Conservation (phyloP, 192 early-diverging fungal species). For the Coemansia sp. region DNA sequence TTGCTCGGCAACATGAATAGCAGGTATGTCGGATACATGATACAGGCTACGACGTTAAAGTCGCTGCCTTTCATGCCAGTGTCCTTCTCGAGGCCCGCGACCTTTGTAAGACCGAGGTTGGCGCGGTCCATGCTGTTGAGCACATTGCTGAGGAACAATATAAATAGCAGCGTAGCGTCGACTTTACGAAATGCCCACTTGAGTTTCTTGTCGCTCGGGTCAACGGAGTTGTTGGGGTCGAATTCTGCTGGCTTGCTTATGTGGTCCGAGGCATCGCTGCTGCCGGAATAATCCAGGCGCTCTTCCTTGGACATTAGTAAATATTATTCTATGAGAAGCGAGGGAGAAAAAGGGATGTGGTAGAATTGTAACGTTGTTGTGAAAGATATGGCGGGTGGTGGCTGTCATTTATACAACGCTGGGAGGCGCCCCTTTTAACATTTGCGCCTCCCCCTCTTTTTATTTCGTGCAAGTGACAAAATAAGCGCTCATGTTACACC, state of each 20-base stretch:
- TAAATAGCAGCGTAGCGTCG: slow-evolving; percentile 40
- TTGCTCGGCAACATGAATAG: slow-evolving; percentile 52
- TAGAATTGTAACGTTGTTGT: background rate
- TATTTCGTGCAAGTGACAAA: background rate
- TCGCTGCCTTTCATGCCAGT: slow-evolving; percentile 38
- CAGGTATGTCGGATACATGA: slow-evolving; percentile 53
- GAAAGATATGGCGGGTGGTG: background rate
- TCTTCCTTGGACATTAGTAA: background rate
- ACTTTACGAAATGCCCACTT: slow-evolving; percentile 50
- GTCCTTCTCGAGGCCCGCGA: slow-evolving; percentile 36
- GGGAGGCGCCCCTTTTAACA: background rate
- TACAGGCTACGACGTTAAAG: slow-evolving; percentile 49
- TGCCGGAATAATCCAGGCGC: background rate
- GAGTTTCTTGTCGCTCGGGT: slow-evolving; percentile 23
- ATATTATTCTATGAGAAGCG: background rate
- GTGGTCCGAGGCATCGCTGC: slow-evolving; percentile 1
- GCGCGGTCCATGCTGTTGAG: slow-evolving; percentile 54
- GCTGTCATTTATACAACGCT: background rate
- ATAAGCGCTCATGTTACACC: background rate
- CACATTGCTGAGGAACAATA: slow-evolving; percentile 47
- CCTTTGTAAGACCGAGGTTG: slow-evolving; percentile 48
- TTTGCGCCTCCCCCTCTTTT: background rate
- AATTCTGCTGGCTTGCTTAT: background rate
- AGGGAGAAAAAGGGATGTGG: background rate
- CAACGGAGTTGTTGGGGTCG: background rate